A percentile compares a stretch with the other conserved stretches of the same genome.
These are phyloP conservation scores for Pelargonium australe DNA, from an alignment of 441 rosid species.

Conservation along the genomic window DNA sequence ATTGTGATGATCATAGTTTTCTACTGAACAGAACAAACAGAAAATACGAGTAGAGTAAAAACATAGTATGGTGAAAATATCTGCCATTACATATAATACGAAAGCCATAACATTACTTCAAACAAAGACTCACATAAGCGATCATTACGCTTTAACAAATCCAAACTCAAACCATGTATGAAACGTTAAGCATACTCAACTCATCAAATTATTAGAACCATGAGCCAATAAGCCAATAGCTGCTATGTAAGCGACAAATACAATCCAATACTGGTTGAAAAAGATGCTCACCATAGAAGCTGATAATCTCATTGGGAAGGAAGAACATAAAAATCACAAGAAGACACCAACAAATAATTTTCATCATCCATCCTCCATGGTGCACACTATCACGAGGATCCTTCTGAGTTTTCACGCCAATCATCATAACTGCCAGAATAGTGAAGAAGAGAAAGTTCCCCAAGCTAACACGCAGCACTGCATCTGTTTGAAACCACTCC, in stretches of 20 bases:
- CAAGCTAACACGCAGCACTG: conserved; percentile 93
- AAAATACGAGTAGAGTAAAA: background rate
- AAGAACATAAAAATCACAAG: conserved; percentile 90
- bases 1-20: background rate
- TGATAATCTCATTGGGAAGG: conserved; percentile 59
- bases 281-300: conserved; percentile 52
- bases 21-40: background rate
- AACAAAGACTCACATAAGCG: background rate
- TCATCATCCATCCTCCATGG: conserved; percentile 86
- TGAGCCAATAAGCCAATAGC: background rate
- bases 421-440: conserved; percentile 72
- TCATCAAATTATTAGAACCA: background rate
- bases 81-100: background rate
- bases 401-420: conserved; percentile 88
- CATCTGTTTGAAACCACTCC: conserved; percentile 85
- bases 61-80: background rate
- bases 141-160: background rate
- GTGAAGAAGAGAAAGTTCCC: conserved; percentile 83
- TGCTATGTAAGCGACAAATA: conserved; percentile 3
- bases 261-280: conserved; percentile 22
- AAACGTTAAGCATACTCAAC: background rate
- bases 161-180: background rate
- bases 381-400: conserved; percentile 93
- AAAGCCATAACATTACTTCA: background rate
- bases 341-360: conserved; percentile 80